Percentiles rank a stretch among this genome's conserved stretches.
Evolutionary conservation across 2,329 filamentous ascomycete species (phyloP).

Genomic region (Fusarium setosum): DNA sequence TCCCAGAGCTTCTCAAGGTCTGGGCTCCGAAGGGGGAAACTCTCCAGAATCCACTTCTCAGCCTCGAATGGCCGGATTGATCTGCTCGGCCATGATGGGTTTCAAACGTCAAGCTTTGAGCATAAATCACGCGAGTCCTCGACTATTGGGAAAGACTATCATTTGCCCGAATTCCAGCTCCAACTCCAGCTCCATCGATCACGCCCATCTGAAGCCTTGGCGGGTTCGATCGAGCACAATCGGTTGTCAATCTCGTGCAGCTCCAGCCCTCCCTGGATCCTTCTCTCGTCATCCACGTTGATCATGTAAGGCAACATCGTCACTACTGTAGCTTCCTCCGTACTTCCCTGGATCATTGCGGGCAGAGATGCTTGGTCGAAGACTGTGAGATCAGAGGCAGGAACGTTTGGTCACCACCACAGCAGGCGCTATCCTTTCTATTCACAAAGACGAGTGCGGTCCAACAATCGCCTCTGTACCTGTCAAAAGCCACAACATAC

Average conservation of each 20-base stretch:
- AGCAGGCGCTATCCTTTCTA: background rate
- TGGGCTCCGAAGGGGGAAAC: conserved; percentile 6
- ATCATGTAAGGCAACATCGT: background rate
- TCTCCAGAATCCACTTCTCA: conserved; percentile 8
- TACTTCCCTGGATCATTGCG: background rate
- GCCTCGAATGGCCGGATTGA: conserved; percentile 4
- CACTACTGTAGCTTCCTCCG: conserved; percentile 8
- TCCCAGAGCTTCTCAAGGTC: conserved; percentile 1
- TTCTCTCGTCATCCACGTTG: conserved; percentile 1
- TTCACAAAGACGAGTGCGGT: no score
- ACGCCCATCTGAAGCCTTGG: background rate
- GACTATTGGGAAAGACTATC: background rate
- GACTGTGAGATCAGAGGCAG: background rate
- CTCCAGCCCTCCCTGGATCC: conserved; percentile 6
- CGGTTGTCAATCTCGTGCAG: conserved; percentile 8
- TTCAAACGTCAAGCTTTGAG: background rate
- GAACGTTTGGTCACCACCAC: background rate
- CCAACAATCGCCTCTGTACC: no score
- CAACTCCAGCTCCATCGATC: no score
- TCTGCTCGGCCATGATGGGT: background rate
- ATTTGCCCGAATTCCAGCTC: conserved; percentile 24
- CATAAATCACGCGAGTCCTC: background rate
- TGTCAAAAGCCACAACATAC: no score
- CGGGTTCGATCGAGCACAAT: background rate
- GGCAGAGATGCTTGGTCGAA: background rate